Conservation (phyloP, 345 rosid species). For the Iberis pinnata region DNA sequence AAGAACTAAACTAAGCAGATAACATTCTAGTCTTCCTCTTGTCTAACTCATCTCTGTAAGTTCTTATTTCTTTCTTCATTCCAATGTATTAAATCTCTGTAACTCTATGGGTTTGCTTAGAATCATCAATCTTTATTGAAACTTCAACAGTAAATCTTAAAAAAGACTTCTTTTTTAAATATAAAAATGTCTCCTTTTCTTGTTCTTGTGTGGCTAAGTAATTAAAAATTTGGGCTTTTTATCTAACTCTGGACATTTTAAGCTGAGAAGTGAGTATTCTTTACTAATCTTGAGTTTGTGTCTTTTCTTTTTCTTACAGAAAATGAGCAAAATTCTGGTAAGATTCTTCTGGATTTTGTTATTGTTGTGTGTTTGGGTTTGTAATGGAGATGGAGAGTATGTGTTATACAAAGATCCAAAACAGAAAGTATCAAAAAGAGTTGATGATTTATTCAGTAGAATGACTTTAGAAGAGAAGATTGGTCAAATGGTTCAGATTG, state of each 20-base stretch:
- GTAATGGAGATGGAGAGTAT: constrained; percentile 35
- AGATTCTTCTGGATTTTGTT: constrained; percentile 23
- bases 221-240: neutral
- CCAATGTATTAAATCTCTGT: too few relatives aligned
- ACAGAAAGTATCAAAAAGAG: constrained; percentile 36
- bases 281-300: constrained; percentile 12
- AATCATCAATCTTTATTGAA: too few relatives aligned
- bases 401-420: constrained; percentile 43
- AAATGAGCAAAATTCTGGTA: constrained; percentile 26
- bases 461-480: constrained; percentile 57
- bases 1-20: too few relatives aligned
- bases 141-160: neutral
- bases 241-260: neutral
- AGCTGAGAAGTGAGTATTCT: too few relatives aligned
- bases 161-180: neutral
- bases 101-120: too few relatives aligned
- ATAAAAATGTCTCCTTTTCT: constrained; percentile 10
- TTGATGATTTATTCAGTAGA: constrained; percentile 36
- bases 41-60: neutral
- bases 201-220: constrained; percentile 16
- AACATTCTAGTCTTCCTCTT: too few relatives aligned
- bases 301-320: neutral
- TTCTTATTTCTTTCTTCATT: too few relatives aligned
- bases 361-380: constrained; percentile 32
- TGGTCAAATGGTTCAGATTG: constrained; percentile 57